phyloP scores from a whole-genome alignment of 2,329 filamentous ascomycete genomes.

The Venturia nashicola region DNA sequence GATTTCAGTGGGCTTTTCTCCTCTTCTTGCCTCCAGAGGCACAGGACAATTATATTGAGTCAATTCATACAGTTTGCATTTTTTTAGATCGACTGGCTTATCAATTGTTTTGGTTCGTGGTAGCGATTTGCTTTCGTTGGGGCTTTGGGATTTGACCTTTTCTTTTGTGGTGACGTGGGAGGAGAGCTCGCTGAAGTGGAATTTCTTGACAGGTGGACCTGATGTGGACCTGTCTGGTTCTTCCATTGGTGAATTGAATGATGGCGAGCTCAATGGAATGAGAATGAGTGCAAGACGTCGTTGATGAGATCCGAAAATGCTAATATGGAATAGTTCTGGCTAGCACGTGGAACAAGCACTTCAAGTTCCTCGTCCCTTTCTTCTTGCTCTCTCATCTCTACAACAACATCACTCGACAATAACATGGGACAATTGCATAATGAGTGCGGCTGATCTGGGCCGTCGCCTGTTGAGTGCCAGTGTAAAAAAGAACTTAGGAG shows the following conservation, averaged over 20 bases:
- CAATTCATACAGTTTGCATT: slow-evolving; percentile 47
- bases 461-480: slow-evolving; percentile 36
- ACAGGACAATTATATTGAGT: slow-evolving; percentile 49
- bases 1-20: slow-evolving; percentile 25
- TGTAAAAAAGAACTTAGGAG: slow-evolving; percentile 18
- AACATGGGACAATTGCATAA: slow-evolving; percentile 11
- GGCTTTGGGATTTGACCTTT: slow-evolving; percentile 41
- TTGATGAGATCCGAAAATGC: not conserved
- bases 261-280: not conserved
- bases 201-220: slow-evolving; percentile 43
- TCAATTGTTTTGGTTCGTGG: not conserved
- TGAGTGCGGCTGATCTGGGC: slow-evolving; percentile 36
- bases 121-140: not conserved
- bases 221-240: slow-evolving; percentile 23
- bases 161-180: slow-evolving; percentile 38
- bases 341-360: not conserved
- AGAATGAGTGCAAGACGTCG: not conserved
- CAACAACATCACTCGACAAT: not conserved
- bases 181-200: slow-evolving; percentile 40
- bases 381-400: not conserved
- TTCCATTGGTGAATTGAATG: not conserved
- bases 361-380: not conserved
- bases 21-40: slow-evolving; percentile 27
- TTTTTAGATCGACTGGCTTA: slow-evolving; percentile 34
- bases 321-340: no score